Evolutionary conservation across 2,329 filamentous ascomycete species (phyloP), one percentile per base, ranked within the genome.

Genomic region (Malbranchea cinnamomea): DNA sequence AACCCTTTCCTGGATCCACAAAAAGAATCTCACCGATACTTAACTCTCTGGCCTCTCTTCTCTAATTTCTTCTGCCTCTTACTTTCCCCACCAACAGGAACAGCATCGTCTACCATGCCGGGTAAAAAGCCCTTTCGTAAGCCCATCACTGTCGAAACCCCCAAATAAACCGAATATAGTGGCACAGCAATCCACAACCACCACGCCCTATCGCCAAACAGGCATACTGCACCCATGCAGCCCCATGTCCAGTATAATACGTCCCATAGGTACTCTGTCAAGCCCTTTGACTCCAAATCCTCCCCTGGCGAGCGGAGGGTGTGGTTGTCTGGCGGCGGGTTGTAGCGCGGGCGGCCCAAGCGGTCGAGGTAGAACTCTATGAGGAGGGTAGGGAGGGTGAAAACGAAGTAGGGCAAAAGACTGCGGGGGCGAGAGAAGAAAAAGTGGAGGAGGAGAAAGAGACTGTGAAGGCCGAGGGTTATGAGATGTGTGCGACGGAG

Each of bases 261-360:
- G 58, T 98, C 89, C 68, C 92, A 98, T 78, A 95, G 82, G 63
- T 91, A 95, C 59, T 94, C 89, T 7, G 87, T 95, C 62, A 98
- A 60, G 4, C 89, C 89, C 19, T 77, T 69, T 6, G 83, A 81
- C 31, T 79, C 74, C 30, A 98, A 70, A 53, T 98, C 89, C 52
- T 95, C 85, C 24, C 89, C 87, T 1, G 81, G 64, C 18, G 68
- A 72, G 50, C 71, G 74, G 37, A 95, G 63, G n/a, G 75, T 65
- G 9, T 65, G 67, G 27, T 71, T 74, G 15, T 60, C 58, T n/a
- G n/a, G n/a, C n/a, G n/a, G n/a, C 13, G 73, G 52, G 41, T 74
- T 71, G 50, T 76, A 80, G 37, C 64, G 74, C 14, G 89, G 89
- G 6, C 87, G 79, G 8, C 81, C 83, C 5, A 84, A 73, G 26